phyloP scores from a whole-genome alignment of 2,329 filamentous ascomycete genomes.

The Aureobasidium vineae region DNA sequence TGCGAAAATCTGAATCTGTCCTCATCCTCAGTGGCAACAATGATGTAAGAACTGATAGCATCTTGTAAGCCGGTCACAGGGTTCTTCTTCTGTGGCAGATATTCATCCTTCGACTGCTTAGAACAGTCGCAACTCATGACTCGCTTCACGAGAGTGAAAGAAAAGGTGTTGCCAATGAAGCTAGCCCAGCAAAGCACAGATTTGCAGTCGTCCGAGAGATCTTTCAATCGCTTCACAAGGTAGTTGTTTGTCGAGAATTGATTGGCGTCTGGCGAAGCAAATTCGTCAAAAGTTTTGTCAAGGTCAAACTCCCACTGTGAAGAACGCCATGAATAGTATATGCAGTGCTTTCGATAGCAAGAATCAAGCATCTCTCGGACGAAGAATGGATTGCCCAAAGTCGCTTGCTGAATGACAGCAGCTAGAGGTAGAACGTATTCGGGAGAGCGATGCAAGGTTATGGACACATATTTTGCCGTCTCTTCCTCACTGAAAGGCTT shows the following conservation, averaged over 20 bases:
- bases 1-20: conserved; percentile 85
- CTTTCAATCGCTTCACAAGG: conserved; percentile 71
- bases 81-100: conserved; percentile 61
- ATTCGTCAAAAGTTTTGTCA: conserved; percentile 81
- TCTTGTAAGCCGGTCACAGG: conserved; percentile 76
- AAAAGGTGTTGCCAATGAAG: conserved; percentile 77
- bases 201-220: conserved; percentile 70
- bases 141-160: conserved; percentile 74
- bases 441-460: conserved; percentile 70
- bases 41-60: conserved; percentile 74
- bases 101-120: conserved; percentile 48
- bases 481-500: conserved; percentile 73
- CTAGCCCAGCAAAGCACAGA: conserved; percentile 84
- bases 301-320: conserved; percentile 77
- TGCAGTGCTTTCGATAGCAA: conserved; percentile 80
- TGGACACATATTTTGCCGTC: conserved; percentile 76
- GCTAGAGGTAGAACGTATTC: conserved; percentile 75
- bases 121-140: conserved; percentile 74
- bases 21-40: conserved; percentile 78
- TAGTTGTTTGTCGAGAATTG: conserved; percentile 80
- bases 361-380: conserved; percentile 87
- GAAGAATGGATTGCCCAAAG: conserved; percentile 84
- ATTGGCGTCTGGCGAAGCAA: conserved; percentile 73
- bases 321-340: conserved; percentile 86
- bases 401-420: conserved; percentile 84